A percentile compares a stretch with the other conserved stretches of the same genome.
Evolutionary conservation across 495 filamentous ascomycete species (phyloP).

Genomic region (Trichoderma parareesei): DNA sequence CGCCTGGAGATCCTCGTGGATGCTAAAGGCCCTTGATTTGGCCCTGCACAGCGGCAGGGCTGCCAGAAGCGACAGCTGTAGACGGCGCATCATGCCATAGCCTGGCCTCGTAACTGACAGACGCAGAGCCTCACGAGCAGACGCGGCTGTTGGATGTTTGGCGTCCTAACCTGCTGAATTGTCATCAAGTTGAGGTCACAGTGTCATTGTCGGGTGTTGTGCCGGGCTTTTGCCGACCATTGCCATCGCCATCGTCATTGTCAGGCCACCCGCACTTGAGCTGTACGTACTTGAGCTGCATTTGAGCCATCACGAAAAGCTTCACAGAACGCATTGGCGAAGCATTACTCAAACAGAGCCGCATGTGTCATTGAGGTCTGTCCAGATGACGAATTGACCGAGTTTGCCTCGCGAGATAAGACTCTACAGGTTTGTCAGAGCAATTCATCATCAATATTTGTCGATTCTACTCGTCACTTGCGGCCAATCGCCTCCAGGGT

Average conservation of each 20-base stretch:
- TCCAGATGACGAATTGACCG: no score
- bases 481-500: no score
- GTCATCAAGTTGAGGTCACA: slow-evolving; percentile 5
- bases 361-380: no score
- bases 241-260: background rate
- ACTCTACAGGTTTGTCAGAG: no score
- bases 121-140: no score
- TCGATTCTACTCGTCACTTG: no score
- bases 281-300: background rate
- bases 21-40: slow-evolving; percentile 43
- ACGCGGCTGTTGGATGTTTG: background rate
- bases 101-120: background rate
- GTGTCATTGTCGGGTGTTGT: background rate
- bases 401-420: no score
- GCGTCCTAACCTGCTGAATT: background rate
- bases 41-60: slow-evolving; percentile 32
- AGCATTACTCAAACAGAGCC: no score
- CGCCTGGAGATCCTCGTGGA: slow-evolving; percentile 86
- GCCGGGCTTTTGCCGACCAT: background rate
- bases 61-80: slow-evolving; percentile 33
- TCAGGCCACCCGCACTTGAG: background rate
- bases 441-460: no score
- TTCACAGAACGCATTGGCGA: no score
- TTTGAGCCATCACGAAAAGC: background rate
- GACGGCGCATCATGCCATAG: slow-evolving; percentile 42